Evolutionary conservation across 2,329 filamentous ascomycete genomes (phyloP), one percentile per base, ranked within the genome.

Genomic region (Didymella segeticola): DNA sequence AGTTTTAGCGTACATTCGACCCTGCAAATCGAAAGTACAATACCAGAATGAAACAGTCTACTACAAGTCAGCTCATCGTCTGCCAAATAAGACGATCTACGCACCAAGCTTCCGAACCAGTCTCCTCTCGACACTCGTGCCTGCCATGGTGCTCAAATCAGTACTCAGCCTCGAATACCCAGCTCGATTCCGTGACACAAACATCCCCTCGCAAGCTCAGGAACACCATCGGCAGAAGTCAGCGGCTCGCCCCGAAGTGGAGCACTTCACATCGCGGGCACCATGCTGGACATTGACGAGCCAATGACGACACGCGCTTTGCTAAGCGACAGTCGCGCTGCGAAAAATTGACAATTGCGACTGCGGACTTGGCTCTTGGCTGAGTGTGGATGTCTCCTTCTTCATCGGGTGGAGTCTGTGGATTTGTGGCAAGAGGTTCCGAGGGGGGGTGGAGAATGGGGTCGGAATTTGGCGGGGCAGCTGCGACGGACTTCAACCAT

Each of bases 41-140:
- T 43, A 66, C 65, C 47, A 69, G 47, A 30, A 70, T 66, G 19
- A 70, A 70, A 47, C 61, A 66, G 43, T 70, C 67, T 65, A 23
- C 6, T 6, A 17, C n/a, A 38, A 10, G 15, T 61, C 42, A 56
- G 55, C 34, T 15, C 17, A n/a, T 22, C 17, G 5, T 22, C 14
- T 14, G 2, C 11, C 17, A 23, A 14, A 9, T 14, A 3, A n/a
- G 12, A 20, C 11, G 8, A 39, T 9, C 1, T 10, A 54, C 51
- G 43, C 31, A 64, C 63, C 63, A 15, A 70, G 63, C 47, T 70
- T 70, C 33, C 61, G 65, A 39, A 69, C 67, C 39, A 70, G 33
- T 12, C 62, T 60, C 38, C 43, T 63, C 50, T 69, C 66, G 1
- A 63, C 43, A 22, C 58, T 51, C 7, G 59, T 45, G 23, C 34